Evolutionary conservation across 768 basidiomycete species (phyloP).

Genomic region (Boletus pseudopeckii): DNA sequence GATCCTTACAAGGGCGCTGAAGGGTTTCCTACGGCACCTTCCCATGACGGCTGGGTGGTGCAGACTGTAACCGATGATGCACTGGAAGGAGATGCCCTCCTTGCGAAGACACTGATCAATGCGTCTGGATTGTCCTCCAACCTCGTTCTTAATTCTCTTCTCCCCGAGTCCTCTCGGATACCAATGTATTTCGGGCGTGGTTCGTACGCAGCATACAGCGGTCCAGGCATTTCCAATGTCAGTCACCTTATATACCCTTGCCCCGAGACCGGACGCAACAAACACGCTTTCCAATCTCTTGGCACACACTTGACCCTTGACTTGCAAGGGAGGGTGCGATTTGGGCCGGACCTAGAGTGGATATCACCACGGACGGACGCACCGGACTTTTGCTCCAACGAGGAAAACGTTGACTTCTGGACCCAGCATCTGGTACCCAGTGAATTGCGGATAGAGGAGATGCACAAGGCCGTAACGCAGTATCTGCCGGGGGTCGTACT

Average conservation of each 20-base stretch:
- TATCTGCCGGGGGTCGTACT: slow-evolving; percentile 66
- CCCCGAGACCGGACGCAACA: slow-evolving; percentile 58
- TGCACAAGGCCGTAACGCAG: slow-evolving; percentile 65
- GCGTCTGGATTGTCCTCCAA: slow-evolving; percentile 73
- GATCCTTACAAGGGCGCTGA: slow-evolving; percentile 51
- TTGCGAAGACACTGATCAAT: slow-evolving; percentile 77
- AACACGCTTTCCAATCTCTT: slow-evolving; percentile 73
- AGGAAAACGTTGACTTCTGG: slow-evolving; percentile 75
- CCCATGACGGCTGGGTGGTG: slow-evolving; percentile 82
- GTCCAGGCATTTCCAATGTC: slow-evolving; percentile 66
- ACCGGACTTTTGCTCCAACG: slow-evolving; percentile 27
- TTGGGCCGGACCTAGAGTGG: slow-evolving; percentile 94
- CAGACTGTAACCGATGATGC: slow-evolving; percentile 63
- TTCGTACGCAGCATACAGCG: slow-evolving; percentile 85
- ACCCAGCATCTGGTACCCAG: slow-evolving; percentile 57
- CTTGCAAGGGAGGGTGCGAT: slow-evolving; percentile 77
- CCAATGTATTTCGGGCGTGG: slow-evolving; percentile 81
- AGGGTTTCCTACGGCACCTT: slow-evolving; percentile 20
- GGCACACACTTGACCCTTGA: slow-evolving; percentile 93
- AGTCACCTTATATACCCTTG: slow-evolving; percentile 89
- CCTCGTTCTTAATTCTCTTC: slow-evolving; percentile 67
- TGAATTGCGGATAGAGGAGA: slow-evolving; percentile 56
- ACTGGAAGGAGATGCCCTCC: slow-evolving; percentile 55
- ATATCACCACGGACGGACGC: slow-evolving; percentile 49
- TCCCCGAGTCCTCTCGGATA: slow-evolving; percentile 53